Percentiles rank a stretch among this genome's conserved stretches.
Conservation (phyloP, 768 basidiomycete species). For the Serendipita indica region DNA sequence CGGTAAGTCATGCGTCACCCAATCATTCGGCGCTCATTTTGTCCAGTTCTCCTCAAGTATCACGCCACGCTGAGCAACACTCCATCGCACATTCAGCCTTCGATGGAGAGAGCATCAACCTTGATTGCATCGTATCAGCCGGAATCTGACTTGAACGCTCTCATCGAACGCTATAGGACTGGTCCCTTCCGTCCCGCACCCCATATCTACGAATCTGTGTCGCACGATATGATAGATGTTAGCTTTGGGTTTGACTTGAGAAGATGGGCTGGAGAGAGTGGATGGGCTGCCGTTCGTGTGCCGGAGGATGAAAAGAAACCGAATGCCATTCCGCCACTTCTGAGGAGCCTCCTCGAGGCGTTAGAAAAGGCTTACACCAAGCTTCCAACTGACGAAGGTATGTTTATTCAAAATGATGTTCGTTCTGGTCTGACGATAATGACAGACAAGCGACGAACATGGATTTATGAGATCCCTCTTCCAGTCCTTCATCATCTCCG, state of each 20-base stretch:
- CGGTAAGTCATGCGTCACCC: conserved; percentile 29
- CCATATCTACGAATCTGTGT: conserved; percentile 72
- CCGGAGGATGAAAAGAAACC: conserved; percentile 42
- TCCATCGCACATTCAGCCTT: conserved; percentile 48
- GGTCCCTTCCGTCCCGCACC: conserved; percentile 82
- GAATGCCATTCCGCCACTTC: conserved; percentile 49
- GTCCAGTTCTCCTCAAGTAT: conserved; percentile 65
- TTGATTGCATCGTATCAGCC: conserved; percentile 76
- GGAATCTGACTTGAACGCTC: conserved; percentile 68
- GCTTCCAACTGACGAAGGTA: conserved; percentile 49
- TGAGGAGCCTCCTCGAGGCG: conserved; percentile 48
- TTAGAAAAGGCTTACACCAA: conserved; percentile 48
- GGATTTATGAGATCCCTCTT: conserved; percentile 87
- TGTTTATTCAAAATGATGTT: conserved; percentile 17
- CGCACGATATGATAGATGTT: conserved; percentile 71
- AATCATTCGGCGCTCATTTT: conserved; percentile 3
- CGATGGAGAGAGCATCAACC: conserved; percentile 54
- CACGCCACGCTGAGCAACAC: conserved; percentile 65
- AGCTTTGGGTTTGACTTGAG: conserved; percentile 85
- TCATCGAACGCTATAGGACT: conserved; percentile 86
- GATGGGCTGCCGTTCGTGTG: conserved; percentile 43
- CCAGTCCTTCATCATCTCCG: conserved; percentile 71
- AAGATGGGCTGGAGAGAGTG: conserved; percentile 72
- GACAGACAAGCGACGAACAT: conserved; percentile 69
- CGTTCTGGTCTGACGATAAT: not conserved